Base-by-base conservation (phyloP, 2,329 filamentous ascomycete species). In the Penicillium sp. region DNA sequence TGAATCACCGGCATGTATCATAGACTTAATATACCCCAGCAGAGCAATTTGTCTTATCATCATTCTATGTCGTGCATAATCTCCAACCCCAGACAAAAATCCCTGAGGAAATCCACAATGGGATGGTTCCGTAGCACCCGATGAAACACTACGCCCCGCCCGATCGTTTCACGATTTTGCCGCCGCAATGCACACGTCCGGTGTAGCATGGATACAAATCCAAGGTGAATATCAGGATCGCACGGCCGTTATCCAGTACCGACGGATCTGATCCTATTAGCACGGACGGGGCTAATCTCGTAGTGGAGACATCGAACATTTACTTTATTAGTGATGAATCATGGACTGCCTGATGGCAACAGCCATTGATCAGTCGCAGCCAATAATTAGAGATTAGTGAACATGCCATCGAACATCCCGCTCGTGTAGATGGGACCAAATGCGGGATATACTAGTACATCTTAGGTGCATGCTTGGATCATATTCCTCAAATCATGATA, bases 11-110 rank as follows among this genome's bases (percentile, higher is more conserved):
- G 67, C 63, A 64, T 72, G 68, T 72, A 70, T 58, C 65, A 71
- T 72, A 72, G 69, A 72, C 65, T 66, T 70, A 71, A 70, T 71
- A 72, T 72, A 72, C 69, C 59, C 69, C 69, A 67, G 62, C 64
- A 62, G 61, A 67, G 65, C 64, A 64, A 58, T 55, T 52, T 51
- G 33, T 49, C 34, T 50, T 60, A 54, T 49, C 49, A 40, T 52
- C 52, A 47, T 45, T 29, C 23, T n/a, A 64, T 64, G 59, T 62
- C 55, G 49, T 62, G 61, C 62, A 65, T 62, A 56, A 64, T 55
- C 52, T 52, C 36, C 55, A 29, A 42, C 33, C 49, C 48, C 44
- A 37, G 46, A 37, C 24, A 31, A 31, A 33, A 29, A 21, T 44
- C 28, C 42, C 18, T 31, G 42, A 47, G 18, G 9, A 16, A 43